Base-by-base conservation (phyloP, 805 yeast species). In the Candida nemodendra region DNA sequence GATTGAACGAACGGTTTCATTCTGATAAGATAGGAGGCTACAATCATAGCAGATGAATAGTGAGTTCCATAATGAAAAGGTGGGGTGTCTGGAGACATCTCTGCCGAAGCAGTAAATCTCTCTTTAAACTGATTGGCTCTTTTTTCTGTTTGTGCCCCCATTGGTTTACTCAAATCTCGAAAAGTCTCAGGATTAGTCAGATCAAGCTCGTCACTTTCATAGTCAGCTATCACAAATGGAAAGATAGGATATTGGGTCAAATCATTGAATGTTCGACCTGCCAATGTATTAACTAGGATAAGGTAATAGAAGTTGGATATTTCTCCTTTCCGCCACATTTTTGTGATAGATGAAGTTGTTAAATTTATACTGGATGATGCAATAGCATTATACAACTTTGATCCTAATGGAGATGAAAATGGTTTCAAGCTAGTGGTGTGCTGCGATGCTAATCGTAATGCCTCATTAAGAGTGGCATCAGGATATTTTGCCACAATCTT, bases 41-140 rank as follows among this genome's bases (percentile, higher is more conserved):
- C 95, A 54, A 88, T 87, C 96, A 88, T 89, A 0, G 96, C 95
- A 0, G 95, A 85, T 0, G 95, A 87, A 56, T 88, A 88, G 58
- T 88, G 96, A 0, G 96, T 89, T 2, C 96, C 96, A 53, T 88
- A 88, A 57, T 88, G 95, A 59, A 88, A 88, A 0, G 95, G 85
- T 0, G 89, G 88, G 0, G 52, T 42, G 25, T 56, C 61, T 0
- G 87, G 68, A 4, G 64, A 53, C 39, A 88, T 64, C 37, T 84
- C 78, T 16, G 66, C 72, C 17, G 86, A 62, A 0, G 95, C 89
- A 15, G 81, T 81, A 50, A 71, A 89, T 36, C 96, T 62, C 39
- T 86, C 93, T 32, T 66, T 63, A 51, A 87, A 88, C 51, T 78
- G 78, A 0, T 54, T 47, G 2, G 80, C 85, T 40, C 96, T 67